A percentile compares a stretch with the other conserved stretches of the same genome.
Evolutionary conservation across 1,139 yeast genomes (phyloP).

Genomic region (Yamadazyma jaroonii): DNA sequence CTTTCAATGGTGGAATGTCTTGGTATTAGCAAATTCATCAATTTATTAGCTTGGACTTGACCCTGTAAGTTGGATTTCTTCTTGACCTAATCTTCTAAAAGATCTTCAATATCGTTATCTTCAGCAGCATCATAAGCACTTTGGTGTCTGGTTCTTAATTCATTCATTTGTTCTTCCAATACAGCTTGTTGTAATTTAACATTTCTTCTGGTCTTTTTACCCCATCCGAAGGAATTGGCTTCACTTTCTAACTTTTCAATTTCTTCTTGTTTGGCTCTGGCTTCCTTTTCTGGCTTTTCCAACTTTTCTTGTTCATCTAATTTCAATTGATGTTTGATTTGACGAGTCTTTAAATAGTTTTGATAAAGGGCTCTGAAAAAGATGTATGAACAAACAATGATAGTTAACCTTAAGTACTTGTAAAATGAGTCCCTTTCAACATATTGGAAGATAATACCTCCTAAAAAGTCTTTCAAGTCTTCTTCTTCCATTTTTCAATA

Average conservation of each 20-base stretch:
- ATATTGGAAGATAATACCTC: slow-evolving; percentile 33
- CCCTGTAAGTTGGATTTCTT: no score
- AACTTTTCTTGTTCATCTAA: slow-evolving; percentile 44
- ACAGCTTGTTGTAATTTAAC: slow-evolving; percentile 54
- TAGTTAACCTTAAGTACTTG: slow-evolving; percentile 38
- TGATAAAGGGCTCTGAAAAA: slow-evolving; percentile 36
- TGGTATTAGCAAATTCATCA: no score
- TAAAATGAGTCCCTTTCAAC: slow-evolving; percentile 32
- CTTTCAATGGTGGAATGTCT: neutral
- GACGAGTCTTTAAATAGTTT: slow-evolving; percentile 48
- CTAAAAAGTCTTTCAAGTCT: slow-evolving; percentile 14
- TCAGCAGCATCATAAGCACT: slow-evolving; percentile 53
- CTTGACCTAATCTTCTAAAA: slow-evolving; percentile 51
- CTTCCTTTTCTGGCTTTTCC: slow-evolving; percentile 33
- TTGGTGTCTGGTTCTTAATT: slow-evolving; percentile 43
- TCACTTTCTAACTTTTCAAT: slow-evolving; percentile 33
- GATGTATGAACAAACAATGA: slow-evolving; percentile 36
- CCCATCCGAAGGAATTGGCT: slow-evolving; percentile 69
- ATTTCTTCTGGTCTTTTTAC: slow-evolving; percentile 63
- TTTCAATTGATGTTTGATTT: slow-evolving; percentile 48
- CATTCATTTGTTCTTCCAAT: slow-evolving; percentile 44
- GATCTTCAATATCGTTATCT: slow-evolving; percentile 64
- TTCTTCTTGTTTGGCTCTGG: slow-evolving; percentile 26
- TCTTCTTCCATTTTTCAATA: slow-evolving; percentile 2
- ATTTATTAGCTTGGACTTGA: no score